Base-by-base conservation (phyloP, 495 filamentous ascomycete genomes). In the Clohesyomyces aquaticus region DNA sequence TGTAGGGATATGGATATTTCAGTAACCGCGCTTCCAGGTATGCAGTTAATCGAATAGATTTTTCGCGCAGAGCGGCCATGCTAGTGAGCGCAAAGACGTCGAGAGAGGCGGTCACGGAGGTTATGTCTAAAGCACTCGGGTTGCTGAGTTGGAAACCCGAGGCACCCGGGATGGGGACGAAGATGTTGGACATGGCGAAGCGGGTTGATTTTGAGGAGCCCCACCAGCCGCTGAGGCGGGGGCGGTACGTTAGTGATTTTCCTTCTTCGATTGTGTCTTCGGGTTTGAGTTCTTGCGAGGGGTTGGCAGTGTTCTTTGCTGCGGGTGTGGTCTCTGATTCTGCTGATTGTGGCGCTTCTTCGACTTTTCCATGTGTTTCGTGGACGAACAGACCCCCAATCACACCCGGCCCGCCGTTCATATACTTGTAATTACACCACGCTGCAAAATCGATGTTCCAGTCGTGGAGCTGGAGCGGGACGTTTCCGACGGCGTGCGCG, bases 341-440 rank as follows among this genome's bases (percentile, higher is more conserved):
- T 23, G 11, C 25, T n/a, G 35, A n/a, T n/a, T n/a, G 28, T 94
- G 78, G 25, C 19, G 21, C 16, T n/a, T 52, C 19, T 29, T 59
- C 25, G 18, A 52, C 21, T 27, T 75, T 68, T 11, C 86, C 84
- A 72, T 96, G 86, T 49, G 79, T 82, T 47, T 88, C 83, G 73
- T 98, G 91, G 21, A 98, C 90, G 67, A 97, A 98, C 21, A 92
- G 73, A 4, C 90, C 91, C 19, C 84, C 93, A 70, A 96, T 96
- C 26, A 85, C 84, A 28, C 94, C 94, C 0, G 94, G 93, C 0
- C 95, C 95, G 53, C 85, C 83, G 72, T 96, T 97, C 60, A 98
- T 81, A 73, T 98, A 98, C 76, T 98, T 98, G 79, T 98, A 98
- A 51, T 82, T 90, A 75, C 94, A 98, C 94, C 94, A 98, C n/a